These are phyloP conservation scores for Spiromastix sp. DNA, from an alignment of 2,329 filamentous ascomycete genomes.

Conservation along the genomic window DNA sequence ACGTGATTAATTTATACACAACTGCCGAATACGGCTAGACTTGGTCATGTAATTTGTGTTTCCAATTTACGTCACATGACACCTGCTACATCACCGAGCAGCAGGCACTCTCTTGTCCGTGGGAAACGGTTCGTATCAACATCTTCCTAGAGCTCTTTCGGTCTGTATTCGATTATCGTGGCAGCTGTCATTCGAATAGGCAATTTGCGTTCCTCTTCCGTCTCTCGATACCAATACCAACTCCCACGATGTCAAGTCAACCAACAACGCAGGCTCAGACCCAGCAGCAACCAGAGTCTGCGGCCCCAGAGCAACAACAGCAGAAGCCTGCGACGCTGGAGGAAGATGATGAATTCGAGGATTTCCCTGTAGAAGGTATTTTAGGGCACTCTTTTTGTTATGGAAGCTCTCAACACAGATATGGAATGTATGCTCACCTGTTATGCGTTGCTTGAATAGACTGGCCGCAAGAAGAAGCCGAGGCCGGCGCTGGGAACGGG, in stretches of 20 bases:
- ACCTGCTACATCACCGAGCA: no score
- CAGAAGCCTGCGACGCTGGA: conserved; percentile 65
- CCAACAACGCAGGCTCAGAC: conserved; percentile 15
- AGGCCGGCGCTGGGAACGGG: conserved; percentile 48
- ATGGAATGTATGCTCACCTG: background rate
- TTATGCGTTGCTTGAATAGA: conserved; percentile 42
- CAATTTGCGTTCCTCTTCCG: no score
- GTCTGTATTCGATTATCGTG: no score
- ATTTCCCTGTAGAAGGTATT: conserved; percentile 91
- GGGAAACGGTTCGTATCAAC: no score
- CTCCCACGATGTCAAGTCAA: conserved; percentile 36
- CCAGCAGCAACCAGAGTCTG: conserved; percentile 27
- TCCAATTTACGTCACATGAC: no score
- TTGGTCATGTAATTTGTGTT: no score
- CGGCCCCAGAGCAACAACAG: conserved; percentile 40
- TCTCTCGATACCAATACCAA: background rate
- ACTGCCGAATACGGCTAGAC: no score
- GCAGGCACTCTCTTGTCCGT: no score
- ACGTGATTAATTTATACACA: no score
- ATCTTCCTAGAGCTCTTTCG: no score
- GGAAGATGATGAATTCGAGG: conserved; percentile 98
- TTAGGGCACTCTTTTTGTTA: background rate
- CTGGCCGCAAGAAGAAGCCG: conserved; percentile 85
- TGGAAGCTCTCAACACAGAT: no score
- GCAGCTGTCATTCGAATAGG: no score